Evolutionary conservation across 352 stramenopile genomes (phyloP).

Genomic region (Phytopythium chamaehyphon): DNA sequence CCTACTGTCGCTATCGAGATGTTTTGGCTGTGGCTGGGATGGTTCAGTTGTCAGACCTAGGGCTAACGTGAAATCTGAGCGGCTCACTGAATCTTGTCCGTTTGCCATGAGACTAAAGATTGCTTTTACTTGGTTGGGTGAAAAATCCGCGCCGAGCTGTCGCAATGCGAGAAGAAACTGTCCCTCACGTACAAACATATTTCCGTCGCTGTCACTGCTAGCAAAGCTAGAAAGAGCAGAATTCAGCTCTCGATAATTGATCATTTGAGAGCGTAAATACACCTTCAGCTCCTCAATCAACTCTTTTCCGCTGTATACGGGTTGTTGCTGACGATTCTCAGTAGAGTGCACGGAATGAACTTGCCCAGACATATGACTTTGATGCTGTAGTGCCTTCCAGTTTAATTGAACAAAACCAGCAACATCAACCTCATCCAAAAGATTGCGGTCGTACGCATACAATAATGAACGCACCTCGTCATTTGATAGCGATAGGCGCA

Average conservation of each 20-base stretch:
- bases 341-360: not conserved
- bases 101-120: conserved; percentile 24
- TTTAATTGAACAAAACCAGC: conserved; percentile 51
- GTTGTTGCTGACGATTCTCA: conserved; percentile 9
- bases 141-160: conserved; percentile 22
- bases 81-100: conserved; percentile 10
- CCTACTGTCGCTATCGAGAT: conserved; percentile 24
- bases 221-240: conserved; percentile 14
- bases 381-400: conserved; percentile 31
- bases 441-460: conserved; percentile 45
- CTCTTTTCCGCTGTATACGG: not conserved
- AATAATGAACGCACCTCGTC: conserved; percentile 53
- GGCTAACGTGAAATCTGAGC: not conserved
- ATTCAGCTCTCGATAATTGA: conserved; percentile 8
- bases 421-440: conserved; percentile 51
- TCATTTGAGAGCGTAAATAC: conserved; percentile 10
- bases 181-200: conserved; percentile 11
- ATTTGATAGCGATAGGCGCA: conserved; percentile 36
- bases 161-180: conserved; percentile 27
- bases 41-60: not conserved
- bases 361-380: conserved; percentile 14
- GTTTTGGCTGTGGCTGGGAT: not conserved
- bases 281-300: conserved; percentile 14
- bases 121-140: conserved; percentile 13
- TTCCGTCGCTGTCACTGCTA: not conserved